phyloP scores from a whole-genome alignment of 2,329 filamentous ascomycete species.

The Chaetomium olivaceum region DNA sequence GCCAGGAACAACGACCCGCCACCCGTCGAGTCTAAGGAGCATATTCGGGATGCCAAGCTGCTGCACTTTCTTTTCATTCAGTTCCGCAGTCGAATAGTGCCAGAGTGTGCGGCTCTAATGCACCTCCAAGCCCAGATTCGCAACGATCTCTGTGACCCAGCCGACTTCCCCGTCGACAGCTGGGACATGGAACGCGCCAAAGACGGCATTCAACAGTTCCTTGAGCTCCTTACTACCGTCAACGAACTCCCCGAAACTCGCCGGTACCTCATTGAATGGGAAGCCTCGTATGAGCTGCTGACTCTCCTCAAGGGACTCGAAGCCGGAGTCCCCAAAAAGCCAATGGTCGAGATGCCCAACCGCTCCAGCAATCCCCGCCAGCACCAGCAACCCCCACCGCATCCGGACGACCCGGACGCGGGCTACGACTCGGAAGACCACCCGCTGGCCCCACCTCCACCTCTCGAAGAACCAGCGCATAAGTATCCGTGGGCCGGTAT shows the following conservation, averaged over 20 bases:
- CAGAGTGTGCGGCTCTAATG: slow-evolving; percentile 91
- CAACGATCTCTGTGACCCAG: slow-evolving; percentile 69
- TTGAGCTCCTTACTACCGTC: slow-evolving; percentile 89
- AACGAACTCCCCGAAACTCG: slow-evolving; percentile 84
- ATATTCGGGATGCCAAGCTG: slow-evolving; percentile 58
- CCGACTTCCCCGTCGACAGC: slow-evolving; percentile 89
- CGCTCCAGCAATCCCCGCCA: slow-evolving; percentile 38
- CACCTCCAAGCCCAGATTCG: slow-evolving; percentile 90
- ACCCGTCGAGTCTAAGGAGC: slow-evolving; percentile 53
- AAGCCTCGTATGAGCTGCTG: slow-evolving; percentile 84
- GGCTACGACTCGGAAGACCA: slow-evolving; percentile 41
- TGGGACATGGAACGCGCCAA: slow-evolving; percentile 99
- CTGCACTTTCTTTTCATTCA: slow-evolving; percentile 91
- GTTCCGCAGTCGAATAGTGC: slow-evolving; percentile 89
- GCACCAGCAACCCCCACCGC: slow-evolving; percentile 18
- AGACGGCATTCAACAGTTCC: slow-evolving; percentile 89
- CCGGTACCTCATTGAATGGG: slow-evolving; percentile 84
- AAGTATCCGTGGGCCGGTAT: slow-evolving; percentile 71
- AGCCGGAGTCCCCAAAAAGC: slow-evolving; percentile 80
- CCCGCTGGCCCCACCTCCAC: slow-evolving; percentile 47
- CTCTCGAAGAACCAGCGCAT: slow-evolving; percentile 63
- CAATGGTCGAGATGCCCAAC: slow-evolving; percentile 55
- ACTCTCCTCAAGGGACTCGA: slow-evolving; percentile 86
- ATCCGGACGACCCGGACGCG: slow-evolving; percentile 30
- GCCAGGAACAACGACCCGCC: slow-evolving; percentile 46